A percentile compares a stretch with the other conserved stretches of the same genome.
Evolutionary conservation across 495 filamentous ascomycete species (phyloP).

Genomic region (Annulohypoxylon moriforme): DNA sequence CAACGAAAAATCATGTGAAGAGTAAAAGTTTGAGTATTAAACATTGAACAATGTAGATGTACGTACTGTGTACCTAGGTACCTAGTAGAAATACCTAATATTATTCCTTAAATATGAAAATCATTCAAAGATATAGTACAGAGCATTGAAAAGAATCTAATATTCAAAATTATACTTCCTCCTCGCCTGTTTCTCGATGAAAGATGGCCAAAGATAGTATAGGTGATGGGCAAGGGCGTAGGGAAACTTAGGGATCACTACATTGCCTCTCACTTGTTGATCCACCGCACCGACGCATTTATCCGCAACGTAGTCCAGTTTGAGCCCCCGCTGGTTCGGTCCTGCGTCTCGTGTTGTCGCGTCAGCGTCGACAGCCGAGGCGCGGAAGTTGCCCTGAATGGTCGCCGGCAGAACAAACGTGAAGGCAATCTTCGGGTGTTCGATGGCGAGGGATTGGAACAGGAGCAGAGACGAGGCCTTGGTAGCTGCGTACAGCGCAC

Average conservation of each 20-base stretch:
- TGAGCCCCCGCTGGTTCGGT: slow-evolving; percentile 41
- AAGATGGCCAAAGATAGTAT: slow-evolving; percentile 47
- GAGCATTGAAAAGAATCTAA: neutral
- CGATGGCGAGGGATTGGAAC: slow-evolving; percentile 50
- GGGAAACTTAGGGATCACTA: slow-evolving; percentile 47
- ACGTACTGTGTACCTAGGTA: neutral
- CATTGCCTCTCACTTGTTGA: slow-evolving; percentile 34
- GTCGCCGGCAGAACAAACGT: slow-evolving; percentile 44
- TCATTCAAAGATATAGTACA: too few relatives aligned
- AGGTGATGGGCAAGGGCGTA: slow-evolving; percentile 47
- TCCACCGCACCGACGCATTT: slow-evolving; percentile 45
- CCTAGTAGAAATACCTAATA: too few relatives aligned
- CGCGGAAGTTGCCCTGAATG: slow-evolving; percentile 48
- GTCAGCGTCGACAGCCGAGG: slow-evolving; percentile 47
- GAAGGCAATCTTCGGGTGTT: slow-evolving; percentile 47
- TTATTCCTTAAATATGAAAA: neutral
- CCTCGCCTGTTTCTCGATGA: slow-evolving; percentile 46
- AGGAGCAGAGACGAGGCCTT: slow-evolving; percentile 48
- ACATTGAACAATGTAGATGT: too few relatives aligned
- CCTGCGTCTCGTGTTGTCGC: slow-evolving; percentile 10
- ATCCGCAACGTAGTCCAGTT: slow-evolving; percentile 44
- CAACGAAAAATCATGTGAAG: slow-evolving; percentile 14
- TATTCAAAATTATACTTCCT: slow-evolving; percentile 47
- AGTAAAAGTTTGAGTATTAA: too few relatives aligned
- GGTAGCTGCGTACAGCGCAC: slow-evolving; percentile 47